These are phyloP conservation scores for Rhododendron mucronatum DNA, from an alignment of 148 eudicot species.

Conservation along the genomic window DNA sequence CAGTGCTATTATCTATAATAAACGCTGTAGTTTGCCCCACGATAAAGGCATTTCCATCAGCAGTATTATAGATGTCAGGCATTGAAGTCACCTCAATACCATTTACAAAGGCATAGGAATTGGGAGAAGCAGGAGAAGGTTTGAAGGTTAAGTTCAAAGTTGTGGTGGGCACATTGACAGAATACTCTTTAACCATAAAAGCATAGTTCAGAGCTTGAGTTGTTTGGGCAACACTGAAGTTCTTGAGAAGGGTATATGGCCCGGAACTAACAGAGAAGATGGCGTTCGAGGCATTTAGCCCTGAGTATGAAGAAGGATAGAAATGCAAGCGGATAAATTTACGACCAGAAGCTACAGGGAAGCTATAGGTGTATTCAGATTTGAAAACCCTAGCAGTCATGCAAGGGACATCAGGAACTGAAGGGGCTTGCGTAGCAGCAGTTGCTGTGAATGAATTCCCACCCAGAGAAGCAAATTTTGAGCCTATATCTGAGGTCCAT, in stretches of 20 bases:
- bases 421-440: conserved; percentile 54
- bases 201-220: conserved; percentile 63
- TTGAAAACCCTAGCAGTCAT: conserved; percentile 69
- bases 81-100: conserved; percentile 87
- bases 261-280: conserved; percentile 62
- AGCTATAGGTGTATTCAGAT: conserved; percentile 60
- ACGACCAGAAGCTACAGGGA: conserved; percentile 71
- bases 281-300: conserved; percentile 46
- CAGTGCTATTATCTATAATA: conserved; percentile 52
- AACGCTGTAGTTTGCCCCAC: conserved; percentile 41
- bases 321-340: conserved; percentile 79
- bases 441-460: conserved; percentile 34
- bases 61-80: conserved; percentile 59
- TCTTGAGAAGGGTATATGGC: conserved; percentile 55
- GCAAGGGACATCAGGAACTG: conserved; percentile 66
- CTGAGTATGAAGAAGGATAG: conserved; percentile 56
- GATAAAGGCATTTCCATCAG: conserved; percentile 15
- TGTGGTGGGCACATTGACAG: conserved; percentile 43
- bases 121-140: conserved; percentile 44
- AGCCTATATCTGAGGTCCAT: conserved; percentile 65
- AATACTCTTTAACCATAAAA: conserved; percentile 56
- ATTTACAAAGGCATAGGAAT: conserved; percentile 77
- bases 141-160: conserved; percentile 59
- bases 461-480: conserved; percentile 41
- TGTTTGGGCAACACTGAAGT: conserved; percentile 78